These are phyloP conservation scores for Oxyria digyna DNA, from an alignment of 148 eudicot species.

Conservation along the genomic window DNA sequence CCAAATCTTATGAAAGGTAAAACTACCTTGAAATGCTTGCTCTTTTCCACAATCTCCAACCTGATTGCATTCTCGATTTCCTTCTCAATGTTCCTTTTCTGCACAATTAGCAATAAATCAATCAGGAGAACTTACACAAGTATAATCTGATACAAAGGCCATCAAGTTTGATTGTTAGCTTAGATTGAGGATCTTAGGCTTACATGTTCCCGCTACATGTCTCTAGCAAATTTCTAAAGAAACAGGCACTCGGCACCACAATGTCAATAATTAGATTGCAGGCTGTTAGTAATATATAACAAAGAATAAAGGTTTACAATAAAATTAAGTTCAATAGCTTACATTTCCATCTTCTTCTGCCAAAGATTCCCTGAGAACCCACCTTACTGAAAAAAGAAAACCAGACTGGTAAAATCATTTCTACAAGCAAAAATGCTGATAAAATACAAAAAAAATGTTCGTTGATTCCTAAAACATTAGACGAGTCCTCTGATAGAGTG, in stretches of 20 bases:
- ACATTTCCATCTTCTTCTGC: conserved; percentile 50
- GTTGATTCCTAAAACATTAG: too few species aligned
- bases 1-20: background rate
- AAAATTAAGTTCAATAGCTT: conserved; percentile 25
- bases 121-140: background rate
- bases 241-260: too few species aligned
- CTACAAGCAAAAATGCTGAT: background rate
- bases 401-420: background rate
- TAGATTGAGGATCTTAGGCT: too few species aligned
- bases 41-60: conserved; percentile 69
- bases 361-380: conserved; percentile 12
- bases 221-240: too few species aligned
- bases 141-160: too few species aligned
- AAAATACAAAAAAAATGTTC: background rate
- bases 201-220: too few species aligned
- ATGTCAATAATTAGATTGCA: too few species aligned
- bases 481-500: too few species aligned
- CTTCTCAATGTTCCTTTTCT: conserved; percentile 79
- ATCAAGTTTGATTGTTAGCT: too few species aligned
- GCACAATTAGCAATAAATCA: conserved; percentile 18
- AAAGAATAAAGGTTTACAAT: too few species aligned
- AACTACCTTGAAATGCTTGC: conserved; percentile 75
- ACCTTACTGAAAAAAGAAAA: background rate
- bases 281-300: too few species aligned
- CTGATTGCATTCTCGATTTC: conserved; percentile 29